phyloP scores from a whole-genome alignment of 306 rosid genomes.

The Rosa rugosa region DNA sequence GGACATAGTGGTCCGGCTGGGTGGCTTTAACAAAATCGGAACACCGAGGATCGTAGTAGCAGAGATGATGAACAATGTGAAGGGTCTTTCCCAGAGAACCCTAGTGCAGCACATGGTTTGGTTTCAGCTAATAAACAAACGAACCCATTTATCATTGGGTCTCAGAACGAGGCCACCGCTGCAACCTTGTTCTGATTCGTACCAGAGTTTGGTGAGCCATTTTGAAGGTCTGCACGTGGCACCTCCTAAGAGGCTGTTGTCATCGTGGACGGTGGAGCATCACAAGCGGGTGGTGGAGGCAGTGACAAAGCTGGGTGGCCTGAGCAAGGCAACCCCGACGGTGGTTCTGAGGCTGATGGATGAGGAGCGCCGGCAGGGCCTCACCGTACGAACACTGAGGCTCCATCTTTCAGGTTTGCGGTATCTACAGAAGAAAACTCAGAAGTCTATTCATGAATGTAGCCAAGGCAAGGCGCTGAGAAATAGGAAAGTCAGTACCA shows the following conservation, averaged over 20 bases:
- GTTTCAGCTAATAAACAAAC: background rate
- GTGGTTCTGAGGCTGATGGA: constrained; percentile 1
- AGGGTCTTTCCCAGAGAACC: background rate
- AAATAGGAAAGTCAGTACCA: background rate
- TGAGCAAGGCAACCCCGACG: background rate
- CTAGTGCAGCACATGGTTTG: constrained; percentile 1
- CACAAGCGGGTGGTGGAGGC: constrained; percentile 7
- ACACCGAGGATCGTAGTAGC: background rate
- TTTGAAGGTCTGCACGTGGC: background rate
- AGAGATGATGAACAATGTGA: background rate
- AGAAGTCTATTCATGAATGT: background rate
- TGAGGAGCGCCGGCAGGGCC: background rate
- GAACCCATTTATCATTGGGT: background rate
- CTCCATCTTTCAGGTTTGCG: background rate
- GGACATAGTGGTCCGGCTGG: background rate
- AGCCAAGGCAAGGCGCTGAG: background rate
- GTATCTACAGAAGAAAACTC: background rate
- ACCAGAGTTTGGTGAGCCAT: background rate
- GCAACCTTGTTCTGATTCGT: background rate
- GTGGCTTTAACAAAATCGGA: background rate
- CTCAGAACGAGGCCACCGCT: background rate
- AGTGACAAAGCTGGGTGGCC: background rate
- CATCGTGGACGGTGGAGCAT: constrained; percentile 1
- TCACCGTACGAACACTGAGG: background rate
- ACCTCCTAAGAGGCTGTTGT: background rate